A percentile compares a stretch with the other conserved stretches of the same genome.
Conservation (phyloP, 192 early-diverging fungal species). For the Chytriomyces sp. region DNA sequence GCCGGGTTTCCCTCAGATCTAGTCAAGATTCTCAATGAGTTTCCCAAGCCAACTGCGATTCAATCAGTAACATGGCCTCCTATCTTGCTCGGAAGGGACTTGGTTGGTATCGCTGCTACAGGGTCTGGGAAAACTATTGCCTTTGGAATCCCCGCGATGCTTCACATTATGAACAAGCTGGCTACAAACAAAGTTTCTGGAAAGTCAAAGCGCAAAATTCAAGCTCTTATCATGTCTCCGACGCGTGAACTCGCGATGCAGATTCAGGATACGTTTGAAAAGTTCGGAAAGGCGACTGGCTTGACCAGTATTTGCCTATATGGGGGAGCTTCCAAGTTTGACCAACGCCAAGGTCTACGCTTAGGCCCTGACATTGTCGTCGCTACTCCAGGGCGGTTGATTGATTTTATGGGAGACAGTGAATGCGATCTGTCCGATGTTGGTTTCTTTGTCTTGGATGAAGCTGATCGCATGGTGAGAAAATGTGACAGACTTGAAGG, state of each 20-base stretch:
- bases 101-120: slow-evolving; percentile 80
- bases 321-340: slow-evolving; percentile 77
- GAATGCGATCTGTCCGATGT: slow-evolving; percentile 75
- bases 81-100: slow-evolving; percentile 76
- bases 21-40: slow-evolving; percentile 64
- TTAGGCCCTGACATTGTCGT: slow-evolving; percentile 77
- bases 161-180: slow-evolving; percentile 58
- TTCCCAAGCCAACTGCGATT: slow-evolving; percentile 87
- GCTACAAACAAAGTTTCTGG: slow-evolving; percentile 18
- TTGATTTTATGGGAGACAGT: slow-evolving; percentile 78
- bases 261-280: slow-evolving; percentile 60
- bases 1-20: slow-evolving; percentile 71
- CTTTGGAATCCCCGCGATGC: slow-evolving; percentile 79
- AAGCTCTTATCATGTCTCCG: slow-evolving; percentile 63
- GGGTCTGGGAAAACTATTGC: slow-evolving; percentile 43
- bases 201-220: slow-evolving; percentile 34
- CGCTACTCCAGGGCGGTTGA: slow-evolving; percentile 93
- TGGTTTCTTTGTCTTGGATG: slow-evolving; percentile 90
- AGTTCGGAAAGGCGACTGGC: slow-evolving; percentile 65
- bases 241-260: slow-evolving; percentile 64
- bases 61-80: slow-evolving; percentile 94
- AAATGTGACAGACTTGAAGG: not conserved
- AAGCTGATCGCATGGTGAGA: slow-evolving; percentile 88
- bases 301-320: slow-evolving; percentile 80
- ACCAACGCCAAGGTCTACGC: slow-evolving; percentile 41